A percentile compares a stretch with the other conserved stretches of the same genome.
phyloP scores from a whole-genome alignment of 2,329 filamentous ascomycete genomes.

The Metarhizium robertsii region DNA sequence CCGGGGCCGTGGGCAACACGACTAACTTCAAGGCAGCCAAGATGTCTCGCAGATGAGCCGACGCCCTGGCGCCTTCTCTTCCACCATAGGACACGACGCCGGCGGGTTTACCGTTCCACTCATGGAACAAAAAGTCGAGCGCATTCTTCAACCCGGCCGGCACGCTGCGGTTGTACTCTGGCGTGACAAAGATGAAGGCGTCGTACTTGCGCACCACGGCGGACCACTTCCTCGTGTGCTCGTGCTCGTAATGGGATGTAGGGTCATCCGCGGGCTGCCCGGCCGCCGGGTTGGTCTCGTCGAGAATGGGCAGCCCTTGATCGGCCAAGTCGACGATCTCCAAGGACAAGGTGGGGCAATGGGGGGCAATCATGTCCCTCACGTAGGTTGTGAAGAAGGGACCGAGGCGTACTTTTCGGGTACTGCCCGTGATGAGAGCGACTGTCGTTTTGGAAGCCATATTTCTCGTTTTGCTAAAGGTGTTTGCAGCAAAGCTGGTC shows the following conservation, averaged over 20 bases:
- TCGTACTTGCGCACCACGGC: neutral
- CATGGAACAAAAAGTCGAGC: slow-evolving; percentile 50
- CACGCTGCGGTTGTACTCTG: slow-evolving; percentile 48
- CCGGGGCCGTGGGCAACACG: neutral
- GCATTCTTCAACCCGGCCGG: slow-evolving; percentile 50
- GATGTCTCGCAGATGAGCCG: neutral
- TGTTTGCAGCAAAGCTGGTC: neutral
- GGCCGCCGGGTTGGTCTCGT: slow-evolving; percentile 31
- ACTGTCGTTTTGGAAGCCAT: slow-evolving; percentile 11
- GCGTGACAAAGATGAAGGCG: slow-evolving; percentile 37
- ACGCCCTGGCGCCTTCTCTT: slow-evolving; percentile 23
- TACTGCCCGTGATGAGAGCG: slow-evolving; percentile 26
- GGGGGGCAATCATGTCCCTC: slow-evolving; percentile 14
- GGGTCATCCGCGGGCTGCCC: slow-evolving; percentile 22
- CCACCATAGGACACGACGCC: slow-evolving; percentile 46
- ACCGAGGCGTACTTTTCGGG: slow-evolving; percentile 23
- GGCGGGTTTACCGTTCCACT: slow-evolving; percentile 47
- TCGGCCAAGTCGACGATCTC: slow-evolving; percentile 24
- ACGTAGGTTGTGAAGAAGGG: slow-evolving; percentile 24
- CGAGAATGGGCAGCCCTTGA: slow-evolving; percentile 33
- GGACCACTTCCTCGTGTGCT: slow-evolving; percentile 22
- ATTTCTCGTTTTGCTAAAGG: neutral
- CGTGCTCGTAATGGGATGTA: slow-evolving; percentile 22
- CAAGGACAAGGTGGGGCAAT: slow-evolving; percentile 7
- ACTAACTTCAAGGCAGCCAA: neutral